Conservation (phyloP, 1,139 yeast genomes). For the Torulaspora pretoriensis region DNA sequence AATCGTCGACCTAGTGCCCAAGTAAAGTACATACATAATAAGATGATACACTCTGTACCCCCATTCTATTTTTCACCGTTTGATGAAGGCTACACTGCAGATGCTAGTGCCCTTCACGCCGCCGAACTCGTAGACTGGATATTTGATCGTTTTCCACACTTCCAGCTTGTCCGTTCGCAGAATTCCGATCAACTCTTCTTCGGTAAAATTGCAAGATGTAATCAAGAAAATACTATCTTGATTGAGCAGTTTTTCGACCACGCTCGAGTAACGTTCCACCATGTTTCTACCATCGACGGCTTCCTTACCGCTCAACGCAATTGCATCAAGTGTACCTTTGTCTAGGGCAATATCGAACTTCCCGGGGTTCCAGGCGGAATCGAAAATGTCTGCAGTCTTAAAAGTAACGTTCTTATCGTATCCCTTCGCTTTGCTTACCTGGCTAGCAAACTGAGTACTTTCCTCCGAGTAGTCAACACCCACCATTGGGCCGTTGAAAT, state of each 20-base stretch:
- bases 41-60: background rate
- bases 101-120: slow-evolving; percentile 85
- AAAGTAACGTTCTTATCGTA: slow-evolving; percentile 39
- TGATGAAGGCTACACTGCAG: slow-evolving; percentile 75
- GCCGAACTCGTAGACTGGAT: slow-evolving; percentile 83
- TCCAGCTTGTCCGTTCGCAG: slow-evolving; percentile 45
- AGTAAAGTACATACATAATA: slow-evolving; percentile 9
- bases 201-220: slow-evolving; percentile 95
- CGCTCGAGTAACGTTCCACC: slow-evolving; percentile 56
- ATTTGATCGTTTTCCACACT: slow-evolving; percentile 61
- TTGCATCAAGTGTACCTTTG: slow-evolving; percentile 95
- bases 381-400: slow-evolving; percentile 46
- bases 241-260: slow-evolving; percentile 55
- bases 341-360: slow-evolving; percentile 74
- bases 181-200: slow-evolving; percentile 59
- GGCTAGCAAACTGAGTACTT: slow-evolving; percentile 67
- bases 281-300: slow-evolving; percentile 40
- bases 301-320: slow-evolving; percentile 69
- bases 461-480: slow-evolving; percentile 87
- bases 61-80: slow-evolving; percentile 22
- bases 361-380: slow-evolving; percentile 33
- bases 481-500: slow-evolving; percentile 46
- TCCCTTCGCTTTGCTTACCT: slow-evolving; percentile 47
- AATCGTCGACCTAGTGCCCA: slow-evolving; percentile 38
- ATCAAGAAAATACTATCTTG: slow-evolving; percentile 60